Evolutionary conservation across 306 rosid species (phyloP), one percentile per base, ranked within the genome.

Genomic region (Neltuma alba): DNA sequence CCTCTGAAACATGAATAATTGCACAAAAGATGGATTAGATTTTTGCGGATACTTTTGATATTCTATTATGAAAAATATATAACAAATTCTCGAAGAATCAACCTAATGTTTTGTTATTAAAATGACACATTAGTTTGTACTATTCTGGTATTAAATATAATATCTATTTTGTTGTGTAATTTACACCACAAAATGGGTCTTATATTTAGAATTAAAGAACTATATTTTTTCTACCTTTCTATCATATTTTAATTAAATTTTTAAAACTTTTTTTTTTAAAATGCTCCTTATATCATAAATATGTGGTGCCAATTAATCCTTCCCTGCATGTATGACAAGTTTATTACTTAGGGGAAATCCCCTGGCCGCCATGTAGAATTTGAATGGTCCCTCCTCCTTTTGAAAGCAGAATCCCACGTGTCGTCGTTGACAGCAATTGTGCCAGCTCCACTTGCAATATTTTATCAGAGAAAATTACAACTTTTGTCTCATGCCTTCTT

Each of bases 241-340:
- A 20, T 50, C 57, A 50, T 50, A 50, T 20, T 50, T 47, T 20
- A 50, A 50, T 50, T 50, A 20, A 50, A 0, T 5, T 6, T 50
- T 50, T 5, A 5, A 4, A 5, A 16, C 6, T 0, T n/a, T 55
- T 9, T n/a, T 1, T 50, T 50, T 18, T 3, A 21, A 55, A 21
- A 55, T 55, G n/a, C 28, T 21, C 62, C 71, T 31, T 10, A 12
- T 15, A 33, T 33, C 2, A 15, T 47, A 70, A 61, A 27, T 70
- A 76, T 60, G 77, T 36, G 81, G 73, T 38, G 3, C 71, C 74
- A 0, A 69, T n/a, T n/a, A n/a, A n/a, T n/a, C 37, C 50, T 38
- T 60, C 11, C 48, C 47, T 47, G 50, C 84, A 79, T 85, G 88
- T 38, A 74, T 85, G 88, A 79, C 78, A 73, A 80, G 74, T 76